Evolutionary conservation across 169 alveolate genomes (phyloP).

Genomic region (Cystoisospora suis): DNA sequence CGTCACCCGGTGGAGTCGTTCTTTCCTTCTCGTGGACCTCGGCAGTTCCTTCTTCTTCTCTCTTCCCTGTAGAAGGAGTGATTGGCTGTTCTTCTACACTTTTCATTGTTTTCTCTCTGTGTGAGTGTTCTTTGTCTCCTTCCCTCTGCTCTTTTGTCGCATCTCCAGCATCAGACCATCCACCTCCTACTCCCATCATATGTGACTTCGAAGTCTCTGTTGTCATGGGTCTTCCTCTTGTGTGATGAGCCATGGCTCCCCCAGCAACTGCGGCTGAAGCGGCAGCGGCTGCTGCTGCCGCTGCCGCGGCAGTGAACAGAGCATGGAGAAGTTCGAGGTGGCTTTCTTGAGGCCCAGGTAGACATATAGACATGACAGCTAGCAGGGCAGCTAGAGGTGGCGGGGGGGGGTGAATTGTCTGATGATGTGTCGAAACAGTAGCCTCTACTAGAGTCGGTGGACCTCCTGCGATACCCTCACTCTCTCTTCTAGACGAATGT

Average conservation of each 20-base stretch:
- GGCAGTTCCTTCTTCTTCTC: too few species aligned
- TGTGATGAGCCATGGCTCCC: neutral
- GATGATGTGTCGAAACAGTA: neutral
- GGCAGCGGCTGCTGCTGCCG: constrained; percentile 44
- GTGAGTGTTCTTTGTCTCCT: too few species aligned
- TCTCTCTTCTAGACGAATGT: neutral
- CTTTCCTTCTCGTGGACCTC: too few species aligned
- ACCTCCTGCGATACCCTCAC: neutral
- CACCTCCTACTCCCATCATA: too few species aligned
- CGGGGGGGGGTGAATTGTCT: constrained; percentile 41
- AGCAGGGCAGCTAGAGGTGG: constrained; percentile 7
- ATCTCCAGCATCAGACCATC: too few species aligned
- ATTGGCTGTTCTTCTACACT: too few species aligned
- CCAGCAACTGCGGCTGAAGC: neutral
- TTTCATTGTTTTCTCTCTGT: too few species aligned
- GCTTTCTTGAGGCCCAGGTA: neutral
- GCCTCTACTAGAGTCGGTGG: neutral
- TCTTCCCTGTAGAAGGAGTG: too few species aligned
- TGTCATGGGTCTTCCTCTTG: too few species aligned
- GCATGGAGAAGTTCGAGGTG: constrained; percentile 21
- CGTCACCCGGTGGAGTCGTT: too few species aligned
- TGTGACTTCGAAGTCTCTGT: too few species aligned
- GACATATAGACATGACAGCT: neutral
- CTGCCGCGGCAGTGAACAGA: constrained; percentile 15
- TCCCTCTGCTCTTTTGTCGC: too few species aligned